Conservation (phyloP, 2,329 filamentous ascomycete species). For the Aspergillus arachidicola region DNA sequence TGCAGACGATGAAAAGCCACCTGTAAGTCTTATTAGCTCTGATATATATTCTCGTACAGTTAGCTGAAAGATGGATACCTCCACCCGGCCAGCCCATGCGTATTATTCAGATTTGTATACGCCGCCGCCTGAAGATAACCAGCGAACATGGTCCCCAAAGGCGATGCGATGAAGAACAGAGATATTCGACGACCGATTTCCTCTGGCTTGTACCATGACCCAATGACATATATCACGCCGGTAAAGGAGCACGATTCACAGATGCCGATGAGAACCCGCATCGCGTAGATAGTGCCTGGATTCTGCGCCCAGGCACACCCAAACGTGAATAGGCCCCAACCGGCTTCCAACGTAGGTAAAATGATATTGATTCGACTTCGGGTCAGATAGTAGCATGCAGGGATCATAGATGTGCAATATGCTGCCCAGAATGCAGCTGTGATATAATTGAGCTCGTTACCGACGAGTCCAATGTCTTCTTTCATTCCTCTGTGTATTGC, state of each 20-base stretch:
- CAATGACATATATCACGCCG: conserved; percentile 10
- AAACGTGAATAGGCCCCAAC: conserved; percentile 29
- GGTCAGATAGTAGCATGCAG: conserved; percentile 44
- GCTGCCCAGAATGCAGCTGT: conserved; percentile 36
- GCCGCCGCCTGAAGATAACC: conserved; percentile 37
- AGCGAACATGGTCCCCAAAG: conserved; percentile 37
- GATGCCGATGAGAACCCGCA: background rate
- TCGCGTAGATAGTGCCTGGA: conserved; percentile 19
- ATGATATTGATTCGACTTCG: conserved; percentile 26
- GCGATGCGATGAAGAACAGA: conserved; percentile 35
- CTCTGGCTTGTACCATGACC: conserved; percentile 17
- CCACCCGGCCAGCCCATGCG: conserved; percentile 21
- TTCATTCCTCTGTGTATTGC: background rate
- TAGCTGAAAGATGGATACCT: background rate
- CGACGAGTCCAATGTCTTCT: background rate
- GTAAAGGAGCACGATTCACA: background rate
- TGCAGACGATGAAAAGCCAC: conserved; percentile 14
- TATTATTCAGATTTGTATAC: conserved; percentile 34
- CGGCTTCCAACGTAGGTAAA: conserved; percentile 24
- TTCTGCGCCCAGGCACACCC: conserved; percentile 24
- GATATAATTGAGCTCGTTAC: conserved; percentile 21
- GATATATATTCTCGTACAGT: too few species aligned
- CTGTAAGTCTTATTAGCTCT: background rate
- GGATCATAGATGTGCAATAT: conserved; percentile 47
- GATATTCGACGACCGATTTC: conserved; percentile 36